Conservation (phyloP, 1,284 basidiomycete genomes). For the Meira miltonrushii region DNA sequence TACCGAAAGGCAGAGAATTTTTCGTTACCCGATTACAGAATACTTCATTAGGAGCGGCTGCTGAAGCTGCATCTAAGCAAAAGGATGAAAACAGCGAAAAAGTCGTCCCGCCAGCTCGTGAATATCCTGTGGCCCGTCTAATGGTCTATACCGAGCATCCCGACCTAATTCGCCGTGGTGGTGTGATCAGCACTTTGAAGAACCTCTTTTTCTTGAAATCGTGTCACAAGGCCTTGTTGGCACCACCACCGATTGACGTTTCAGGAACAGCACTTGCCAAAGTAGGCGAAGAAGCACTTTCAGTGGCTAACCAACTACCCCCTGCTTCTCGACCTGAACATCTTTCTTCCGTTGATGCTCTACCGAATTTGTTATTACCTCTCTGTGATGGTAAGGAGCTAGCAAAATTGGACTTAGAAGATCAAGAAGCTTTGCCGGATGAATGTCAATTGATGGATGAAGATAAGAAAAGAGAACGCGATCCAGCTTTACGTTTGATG, state of each 20-base stretch:
- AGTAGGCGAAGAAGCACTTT: constrained; percentile 19
- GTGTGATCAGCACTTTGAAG: constrained; percentile 49
- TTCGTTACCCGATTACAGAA: constrained; percentile 40
- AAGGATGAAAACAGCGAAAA: constrained; percentile 21
- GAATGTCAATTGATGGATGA: constrained; percentile 80
- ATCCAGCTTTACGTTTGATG: constrained; percentile 72
- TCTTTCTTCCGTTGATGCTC: constrained; percentile 41
- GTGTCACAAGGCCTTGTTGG: constrained; percentile 41
- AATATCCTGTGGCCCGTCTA: constrained; percentile 47
- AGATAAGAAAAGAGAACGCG: constrained; percentile 72
- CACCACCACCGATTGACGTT: constrained; percentile 23
- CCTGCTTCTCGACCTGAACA: constrained; percentile 25
- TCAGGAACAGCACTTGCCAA: constrained; percentile 10
- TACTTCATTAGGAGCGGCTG: constrained; percentile 27
- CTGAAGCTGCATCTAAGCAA: constrained; percentile 15
- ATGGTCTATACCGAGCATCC: constrained; percentile 51
- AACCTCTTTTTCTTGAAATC: constrained; percentile 49
- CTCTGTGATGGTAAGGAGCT: constrained; percentile 85
- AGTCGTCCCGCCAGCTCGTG: constrained; percentile 22
- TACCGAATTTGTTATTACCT: constrained; percentile 67
- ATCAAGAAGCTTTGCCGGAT: constrained; percentile 78
- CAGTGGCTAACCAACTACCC: constrained; percentile 32
- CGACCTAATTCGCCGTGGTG: constrained; percentile 47
- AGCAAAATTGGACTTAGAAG: constrained; percentile 57
- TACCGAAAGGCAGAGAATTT: constrained; percentile 46